Evolutionary conservation across 2,329 filamentous ascomycete species (phyloP).

Genomic region (Xylariaceae sp.): DNA sequence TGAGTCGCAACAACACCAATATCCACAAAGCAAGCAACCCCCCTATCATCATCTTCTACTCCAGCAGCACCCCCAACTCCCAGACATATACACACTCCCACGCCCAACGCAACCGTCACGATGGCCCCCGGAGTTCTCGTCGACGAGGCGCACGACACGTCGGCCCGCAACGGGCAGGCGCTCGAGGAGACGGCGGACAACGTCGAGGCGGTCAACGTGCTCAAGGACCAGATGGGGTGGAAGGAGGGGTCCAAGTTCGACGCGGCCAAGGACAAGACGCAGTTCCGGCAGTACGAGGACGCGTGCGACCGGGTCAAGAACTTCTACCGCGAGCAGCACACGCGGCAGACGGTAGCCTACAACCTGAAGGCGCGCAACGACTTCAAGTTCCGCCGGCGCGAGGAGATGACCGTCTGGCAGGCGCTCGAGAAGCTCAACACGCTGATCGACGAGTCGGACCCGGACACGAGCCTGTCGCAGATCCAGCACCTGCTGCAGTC

Average conservation of each 20-base stretch:
- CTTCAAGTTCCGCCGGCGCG: conserved; percentile 54
- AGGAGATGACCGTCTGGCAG: conserved; percentile 80
- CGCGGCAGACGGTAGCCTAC: conserved; percentile 72
- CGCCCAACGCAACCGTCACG: conserved; percentile 3
- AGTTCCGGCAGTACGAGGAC: conserved; percentile 76
- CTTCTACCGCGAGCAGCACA: conserved; percentile 71
- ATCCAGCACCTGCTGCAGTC: conserved; percentile 86
- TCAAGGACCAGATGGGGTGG: conserved; percentile 36
- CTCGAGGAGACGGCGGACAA: conserved; percentile 39
- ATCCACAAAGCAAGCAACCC: background rate
- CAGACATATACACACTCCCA: too few species aligned
- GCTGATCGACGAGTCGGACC: conserved; percentile 84
- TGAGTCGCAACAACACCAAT: too few species aligned
- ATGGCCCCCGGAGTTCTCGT: conserved; percentile 24
- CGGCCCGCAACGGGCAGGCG: conserved; percentile 20
- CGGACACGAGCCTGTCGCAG: conserved; percentile 78
- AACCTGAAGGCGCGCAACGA: conserved; percentile 72
- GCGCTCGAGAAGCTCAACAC: conserved; percentile 91
- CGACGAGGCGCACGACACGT: conserved; percentile 20
- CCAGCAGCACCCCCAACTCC: too few species aligned
- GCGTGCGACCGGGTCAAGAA: conserved; percentile 78
- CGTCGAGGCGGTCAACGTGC: conserved; percentile 48
- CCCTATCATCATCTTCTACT: background rate
- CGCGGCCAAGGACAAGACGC: conserved; percentile 66
- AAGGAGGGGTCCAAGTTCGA: conserved; percentile 58